Base-by-base conservation (phyloP, 1,284 basidiomycete species). In the Leccinum pachyderme region DNA sequence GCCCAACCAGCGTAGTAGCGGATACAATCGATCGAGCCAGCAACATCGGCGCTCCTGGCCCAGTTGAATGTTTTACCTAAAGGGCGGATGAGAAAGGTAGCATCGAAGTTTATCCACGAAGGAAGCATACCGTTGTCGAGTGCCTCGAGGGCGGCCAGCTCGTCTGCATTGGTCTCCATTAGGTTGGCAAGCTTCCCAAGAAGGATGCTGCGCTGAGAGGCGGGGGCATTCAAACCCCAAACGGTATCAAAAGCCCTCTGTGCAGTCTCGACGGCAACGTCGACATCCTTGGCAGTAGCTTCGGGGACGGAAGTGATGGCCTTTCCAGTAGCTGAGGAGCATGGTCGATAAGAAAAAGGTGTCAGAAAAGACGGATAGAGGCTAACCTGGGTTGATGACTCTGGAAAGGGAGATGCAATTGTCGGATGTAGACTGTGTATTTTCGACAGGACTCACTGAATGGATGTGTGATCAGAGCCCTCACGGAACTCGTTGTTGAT, bases 401-500 rank as follows among this genome's bases (percentile, higher is more conserved):
- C 87, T 91, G n/a, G 15, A 9, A 8, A 44, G n/a, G 29, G 25
- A 27, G 47, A 43, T 4, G 31, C 33, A 18, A 61, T 49, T 29
- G 51, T 46, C 47, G 54, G 55, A 41, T 33, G 5, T 32, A 27
- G 24, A 24, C 4, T 7, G 22, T 13, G 8, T n/a, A 45, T 44
- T 9, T 41, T 24, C 15, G 5, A 24, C 24, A 39, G 7, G 5
- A 75, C 83, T 66, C 66, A 91, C 84, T 91, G 87, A 67, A 91
- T 85, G 15, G 80, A 83, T 25, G 75, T 81, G 11, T 77, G 73
- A 55, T 84, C 80, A n/a, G 76, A 75, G n/a, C 87, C 89, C 59
- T 86, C 82, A 41, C 82, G 77, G 69, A 86, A 95, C 75, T 95
- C 73, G 71, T 89, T 89, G 73, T 86, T 78, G 75, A 96, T 93